Percentiles rank a stretch among this genome's conserved stretches.
phyloP scores from a whole-genome alignment of 805 yeast genomes.

The Schwanniomyces vanrijiae region DNA sequence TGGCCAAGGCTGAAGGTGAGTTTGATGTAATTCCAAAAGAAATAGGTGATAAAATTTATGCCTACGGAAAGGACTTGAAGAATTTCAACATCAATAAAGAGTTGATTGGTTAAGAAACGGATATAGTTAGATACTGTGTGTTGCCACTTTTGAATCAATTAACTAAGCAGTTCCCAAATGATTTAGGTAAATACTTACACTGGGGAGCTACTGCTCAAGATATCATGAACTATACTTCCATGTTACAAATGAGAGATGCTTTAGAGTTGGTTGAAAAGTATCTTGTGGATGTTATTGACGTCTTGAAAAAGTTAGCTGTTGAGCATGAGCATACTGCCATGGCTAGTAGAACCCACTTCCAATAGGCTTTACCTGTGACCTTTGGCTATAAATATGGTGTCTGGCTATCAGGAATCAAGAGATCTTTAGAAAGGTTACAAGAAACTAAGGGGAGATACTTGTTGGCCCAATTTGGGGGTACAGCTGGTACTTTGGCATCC shows the following conservation, averaged over 20 bases:
- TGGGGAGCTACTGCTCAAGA: conserved; percentile 21
- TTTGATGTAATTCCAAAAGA: conserved; percentile 3
- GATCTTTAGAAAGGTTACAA: conserved; percentile 1
- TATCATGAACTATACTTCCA: conserved; percentile 3
- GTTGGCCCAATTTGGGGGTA: conserved; percentile 6
- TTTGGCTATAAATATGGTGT: conserved; percentile 28
- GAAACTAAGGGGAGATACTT: conserved; percentile 1
- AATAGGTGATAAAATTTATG: conserved; percentile 2
- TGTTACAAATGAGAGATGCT: conserved; percentile 3
- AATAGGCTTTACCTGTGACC: conserved; percentile 34
- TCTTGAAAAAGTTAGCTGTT: conserved; percentile 31
- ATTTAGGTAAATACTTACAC: conserved; percentile 4
- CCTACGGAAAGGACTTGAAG: neutral
- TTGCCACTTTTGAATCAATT: conserved; percentile 5
- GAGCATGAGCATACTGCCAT: conserved; percentile 32
- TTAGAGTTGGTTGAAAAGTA: conserved; percentile 1
- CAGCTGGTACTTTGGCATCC: conserved; percentile 8
- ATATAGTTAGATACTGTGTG: conserved; percentile 5
- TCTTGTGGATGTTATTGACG: conserved; percentile 27
- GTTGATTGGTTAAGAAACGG: conserved; percentile 3
- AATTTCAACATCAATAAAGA: neutral
- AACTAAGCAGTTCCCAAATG: conserved; percentile 4
- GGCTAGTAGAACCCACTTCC: conserved; percentile 36
- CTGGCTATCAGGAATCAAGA: conserved; percentile 5
- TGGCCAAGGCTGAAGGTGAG: conserved; percentile 6